A percentile compares a stretch with the other conserved stretches of the same genome.
These are phyloP conservation scores for Cichorium intybus DNA, from an alignment of 140 eudicot genomes.

Conservation along the genomic window DNA sequence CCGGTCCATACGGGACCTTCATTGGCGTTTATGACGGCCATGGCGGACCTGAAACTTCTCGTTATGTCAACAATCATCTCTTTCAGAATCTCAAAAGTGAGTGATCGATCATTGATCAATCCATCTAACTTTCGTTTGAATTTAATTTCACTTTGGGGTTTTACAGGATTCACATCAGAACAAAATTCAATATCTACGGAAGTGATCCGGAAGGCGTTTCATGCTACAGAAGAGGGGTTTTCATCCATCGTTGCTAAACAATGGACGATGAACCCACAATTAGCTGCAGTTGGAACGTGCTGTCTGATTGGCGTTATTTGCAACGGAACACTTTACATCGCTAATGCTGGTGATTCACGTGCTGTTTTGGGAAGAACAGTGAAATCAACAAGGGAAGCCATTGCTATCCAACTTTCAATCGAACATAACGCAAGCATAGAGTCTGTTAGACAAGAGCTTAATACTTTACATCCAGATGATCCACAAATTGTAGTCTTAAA, in stretches of 20 bases:
- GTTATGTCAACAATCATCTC: constrained; percentile 57
- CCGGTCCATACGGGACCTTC: constrained; percentile 68
- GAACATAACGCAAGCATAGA: constrained; percentile 62
- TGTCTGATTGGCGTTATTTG: constrained; percentile 57
- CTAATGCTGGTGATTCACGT: constrained; percentile 66
- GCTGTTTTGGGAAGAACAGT: constrained; percentile 60
- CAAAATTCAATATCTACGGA: constrained; percentile 46
- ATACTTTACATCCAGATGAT: constrained; percentile 62
- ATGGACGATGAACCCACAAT: constrained; percentile 45
- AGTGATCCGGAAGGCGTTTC: constrained; percentile 55
- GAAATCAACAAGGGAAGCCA: constrained; percentile 57
- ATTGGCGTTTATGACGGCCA: constrained; percentile 77
- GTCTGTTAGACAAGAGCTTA: constrained; percentile 61
- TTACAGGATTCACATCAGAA: constrained; percentile 47
- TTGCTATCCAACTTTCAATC: constrained; percentile 48
- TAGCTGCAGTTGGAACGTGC: constrained; percentile 67
- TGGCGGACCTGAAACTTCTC: constrained; percentile 72
- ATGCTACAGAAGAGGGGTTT: constrained; percentile 64
- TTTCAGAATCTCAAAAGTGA: constrained; percentile 66
- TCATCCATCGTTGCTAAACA: constrained; percentile 47
- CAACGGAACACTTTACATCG: constrained; percentile 45
- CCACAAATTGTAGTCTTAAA: constrained; percentile 56
- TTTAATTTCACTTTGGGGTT: neutral
- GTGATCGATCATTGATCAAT: neutral
- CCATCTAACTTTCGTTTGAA: neutral